Base-by-base conservation (phyloP, 805 yeast genomes). In the Komagataella kurtzmanii region DNA sequence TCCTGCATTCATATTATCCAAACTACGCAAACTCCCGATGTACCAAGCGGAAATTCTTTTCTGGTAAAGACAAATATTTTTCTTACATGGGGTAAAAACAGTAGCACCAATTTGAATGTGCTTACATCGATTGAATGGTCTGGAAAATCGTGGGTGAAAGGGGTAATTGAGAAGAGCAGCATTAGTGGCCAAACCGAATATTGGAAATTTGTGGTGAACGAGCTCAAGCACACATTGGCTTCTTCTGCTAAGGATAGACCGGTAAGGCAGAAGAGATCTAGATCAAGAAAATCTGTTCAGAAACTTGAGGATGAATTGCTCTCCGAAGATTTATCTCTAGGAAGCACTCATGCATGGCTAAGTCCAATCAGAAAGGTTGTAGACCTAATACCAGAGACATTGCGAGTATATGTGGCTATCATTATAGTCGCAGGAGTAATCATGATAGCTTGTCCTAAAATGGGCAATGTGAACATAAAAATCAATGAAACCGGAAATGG, bases 1-100 rank as follows among this genome's bases (percentile, higher is more conserved):
- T 66, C 70, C 23, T 67, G 62, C 52, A 70, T 80, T 19, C 68
- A 71, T 30, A 77, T 81, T 2, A 70, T 74, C 2, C 86, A 83
- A 56, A 62, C 70, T 1, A 80, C 89, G 0, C 75, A 73, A 49
- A 82, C 88, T 0, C 95, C 93, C 0, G 93, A 85, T 66, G 88
- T 85, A n/a, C 95, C 95, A 0, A 80, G 85, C 40, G 93, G 95
- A 6, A 75, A 71, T 55, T 70, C 84, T 0, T 86, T 86, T 57
- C 71, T 74, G 48, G 84, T 83, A 3, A 71, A 73, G 51, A 82
- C 93, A 1, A 69, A 72, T 24, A 72, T 76, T 43, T 74, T 73
- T 57, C 64, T 84, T 6, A 71, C 79, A 8, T 85, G 95, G 93
- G 85, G 74, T 3, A 69, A 68, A 2, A 71, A 73, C 49, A 81